Evolutionary conservation across 2,329 filamentous ascomycete species (phyloP).

Genomic region (Diplodia sapinea): DNA sequence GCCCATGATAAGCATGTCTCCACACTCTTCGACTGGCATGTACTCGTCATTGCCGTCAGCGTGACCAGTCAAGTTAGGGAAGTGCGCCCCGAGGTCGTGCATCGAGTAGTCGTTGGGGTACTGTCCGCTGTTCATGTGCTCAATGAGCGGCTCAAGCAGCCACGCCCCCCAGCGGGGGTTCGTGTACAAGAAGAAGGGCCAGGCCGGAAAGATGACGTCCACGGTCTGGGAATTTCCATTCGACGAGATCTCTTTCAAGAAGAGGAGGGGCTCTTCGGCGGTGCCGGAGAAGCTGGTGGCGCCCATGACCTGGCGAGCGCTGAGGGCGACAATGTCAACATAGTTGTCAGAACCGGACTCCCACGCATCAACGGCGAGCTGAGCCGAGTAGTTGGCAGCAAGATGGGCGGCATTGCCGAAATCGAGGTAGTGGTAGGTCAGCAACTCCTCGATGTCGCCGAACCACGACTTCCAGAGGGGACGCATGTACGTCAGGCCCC

Average conservation of each 20-base stretch:
- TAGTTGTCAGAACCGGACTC: slow-evolving; percentile 76
- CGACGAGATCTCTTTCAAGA: slow-evolving; percentile 85
- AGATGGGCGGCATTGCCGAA: slow-evolving; percentile 67
- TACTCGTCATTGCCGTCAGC: slow-evolving; percentile 72
- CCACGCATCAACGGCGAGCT: slow-evolving; percentile 73
- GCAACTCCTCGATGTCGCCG: slow-evolving; percentile 63
- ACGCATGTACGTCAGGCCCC: slow-evolving; percentile 77
- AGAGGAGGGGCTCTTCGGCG: slow-evolving; percentile 72
- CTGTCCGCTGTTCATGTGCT: slow-evolving; percentile 80
- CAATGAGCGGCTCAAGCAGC: slow-evolving; percentile 77
- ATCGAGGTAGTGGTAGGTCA: slow-evolving; percentile 78
- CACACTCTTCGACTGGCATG: slow-evolving; percentile 79
- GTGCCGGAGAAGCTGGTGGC: slow-evolving; percentile 77
- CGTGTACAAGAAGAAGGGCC: slow-evolving; percentile 85
- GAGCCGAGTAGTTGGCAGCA: slow-evolving; percentile 74
- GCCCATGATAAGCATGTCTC: slow-evolving; percentile 84
- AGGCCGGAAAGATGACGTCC: slow-evolving; percentile 85
- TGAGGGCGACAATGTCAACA: slow-evolving; percentile 76
- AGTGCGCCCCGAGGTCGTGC: slow-evolving; percentile 75
- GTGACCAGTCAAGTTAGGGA: slow-evolving; percentile 79
- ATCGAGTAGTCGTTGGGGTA: slow-evolving; percentile 84
- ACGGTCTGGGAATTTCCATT: slow-evolving; percentile 87
- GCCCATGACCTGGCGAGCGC: slow-evolving; percentile 79
- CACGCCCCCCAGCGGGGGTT: slow-evolving; percentile 82
- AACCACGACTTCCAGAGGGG: slow-evolving; percentile 83